Base-by-base conservation (phyloP, 495 filamentous ascomycete species). In the Hypoxylon cercidicola region DNA sequence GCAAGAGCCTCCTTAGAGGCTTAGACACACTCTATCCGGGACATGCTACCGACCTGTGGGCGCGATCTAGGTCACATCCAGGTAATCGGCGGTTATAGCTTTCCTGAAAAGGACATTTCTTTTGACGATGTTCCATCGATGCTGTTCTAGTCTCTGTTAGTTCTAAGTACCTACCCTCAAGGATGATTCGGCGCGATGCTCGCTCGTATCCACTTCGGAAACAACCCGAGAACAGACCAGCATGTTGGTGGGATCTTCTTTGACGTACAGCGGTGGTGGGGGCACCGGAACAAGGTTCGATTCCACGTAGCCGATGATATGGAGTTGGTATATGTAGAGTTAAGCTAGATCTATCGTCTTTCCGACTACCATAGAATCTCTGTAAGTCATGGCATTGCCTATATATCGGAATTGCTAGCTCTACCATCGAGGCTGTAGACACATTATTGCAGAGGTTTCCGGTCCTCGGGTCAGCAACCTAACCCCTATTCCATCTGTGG, bases 1-100 rank as follows among this genome's bases (percentile, higher is more conserved):
- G 23, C 19, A 25, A 34, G 16, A 21, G 25, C 34, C 32, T 23
- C n/a, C 10, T 47, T 21, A 10, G 60, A 40, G 51, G 53, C 52
- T 64, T 57, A 52, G 39, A 57, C 46, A 18, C 16, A 55, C 62
- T 46, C 53, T 54, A 65, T 60, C 44, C 55, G 62, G 62, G 25
- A 65, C 32, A 21, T 25, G 30, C 44, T 59, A 55, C 62, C 62
- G 62, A 55, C 5, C 35, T 28, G 35, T 32, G 50, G 13, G 41
- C 41, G 16, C 25, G 47, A 54, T 25, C 41, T 52, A 53, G n/a
- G 15, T 41, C 41, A 34, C 21, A 55, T 59, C 6, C 13, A 48
- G 49, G 34, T 51, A 55, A 51, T 46, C 25, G 16, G 50, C 37
- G 49, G 50, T 46, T 50, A 46, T 55, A 44, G 28, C 12, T 44